These are phyloP conservation scores for Asparagopsis taxiformis DNA, from an alignment of 31 red algal species.

Conservation along the genomic window DNA sequence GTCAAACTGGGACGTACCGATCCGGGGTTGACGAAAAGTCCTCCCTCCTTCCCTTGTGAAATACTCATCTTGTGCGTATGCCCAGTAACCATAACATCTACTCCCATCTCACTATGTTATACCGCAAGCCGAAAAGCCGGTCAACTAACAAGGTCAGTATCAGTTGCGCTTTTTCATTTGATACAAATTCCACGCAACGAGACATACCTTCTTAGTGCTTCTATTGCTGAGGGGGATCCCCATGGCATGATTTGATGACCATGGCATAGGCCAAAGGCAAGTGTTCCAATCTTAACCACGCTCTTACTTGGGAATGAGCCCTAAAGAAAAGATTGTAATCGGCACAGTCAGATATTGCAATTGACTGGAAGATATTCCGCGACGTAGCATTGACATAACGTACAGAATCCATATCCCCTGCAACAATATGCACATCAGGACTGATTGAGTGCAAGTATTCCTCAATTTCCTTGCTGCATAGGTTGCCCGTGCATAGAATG, in stretches of 20 bases:
- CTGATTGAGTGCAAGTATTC: constrained; percentile 69
- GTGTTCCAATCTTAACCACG: constrained; percentile 62
- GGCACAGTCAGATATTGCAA: neutral
- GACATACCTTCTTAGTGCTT: constrained; percentile 59
- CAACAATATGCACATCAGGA: constrained; percentile 73
- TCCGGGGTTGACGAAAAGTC: constrained; percentile 66
- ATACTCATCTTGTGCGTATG: constrained; percentile 50
- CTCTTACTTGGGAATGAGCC: constrained; percentile 45
- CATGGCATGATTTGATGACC: constrained; percentile 70
- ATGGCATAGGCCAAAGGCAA: constrained; percentile 72
- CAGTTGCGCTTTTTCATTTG: no score
- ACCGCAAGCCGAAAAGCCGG: neutral
- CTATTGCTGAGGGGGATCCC: constrained; percentile 34
- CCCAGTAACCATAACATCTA: constrained; percentile 73
- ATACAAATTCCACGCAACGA: no score
- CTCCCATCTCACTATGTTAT: constrained; percentile 66
- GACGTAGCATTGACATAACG: neutral
- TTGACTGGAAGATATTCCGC: neutral
- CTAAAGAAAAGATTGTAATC: neutral
- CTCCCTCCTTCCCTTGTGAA: constrained; percentile 60
- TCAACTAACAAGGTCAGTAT: neutral
- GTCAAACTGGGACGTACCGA: constrained; percentile 44
- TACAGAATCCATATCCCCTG: constrained; percentile 84
- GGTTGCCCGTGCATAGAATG: constrained; percentile 75
- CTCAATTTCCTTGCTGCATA: constrained; percentile 62